A percentile compares a stretch with the other conserved stretches of the same genome.
These are phyloP conservation scores for Cryptomeria japonica DNA, from an alignment of 75 land plant genomes.

Conservation along the genomic window DNA sequence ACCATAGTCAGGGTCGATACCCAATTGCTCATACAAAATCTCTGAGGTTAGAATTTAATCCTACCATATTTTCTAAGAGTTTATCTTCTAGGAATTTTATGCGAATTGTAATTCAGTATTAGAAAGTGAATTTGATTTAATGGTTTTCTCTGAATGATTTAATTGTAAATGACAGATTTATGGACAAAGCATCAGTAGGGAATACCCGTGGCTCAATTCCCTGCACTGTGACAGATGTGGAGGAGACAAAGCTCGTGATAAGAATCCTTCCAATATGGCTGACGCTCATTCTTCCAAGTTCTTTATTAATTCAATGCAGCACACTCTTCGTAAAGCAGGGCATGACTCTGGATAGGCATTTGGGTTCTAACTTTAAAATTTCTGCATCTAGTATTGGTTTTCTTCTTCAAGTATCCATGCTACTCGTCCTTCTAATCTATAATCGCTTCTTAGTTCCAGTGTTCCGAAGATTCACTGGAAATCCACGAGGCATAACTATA, in stretches of 20 bases:
- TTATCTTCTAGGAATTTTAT: not conserved
- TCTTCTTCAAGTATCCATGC: not conserved
- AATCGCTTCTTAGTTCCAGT: slow-evolving; percentile 5
- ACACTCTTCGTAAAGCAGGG: not conserved
- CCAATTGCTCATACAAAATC: slow-evolving; percentile 19
- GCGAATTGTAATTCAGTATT: not conserved
- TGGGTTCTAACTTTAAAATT: no score
- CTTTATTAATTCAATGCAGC: not conserved
- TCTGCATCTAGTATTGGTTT: not conserved
- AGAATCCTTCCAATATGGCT: no score
- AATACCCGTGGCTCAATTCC: not conserved
- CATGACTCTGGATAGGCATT: no score
- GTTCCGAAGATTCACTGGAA: slow-evolving; percentile 33
- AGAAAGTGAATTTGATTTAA: no score
- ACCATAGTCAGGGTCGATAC: no score
- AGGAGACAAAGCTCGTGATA: no score
- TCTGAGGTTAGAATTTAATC: slow-evolving; percentile 34
- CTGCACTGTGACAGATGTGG: not conserved
- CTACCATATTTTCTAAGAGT: not conserved
- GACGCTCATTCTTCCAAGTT: not conserved
- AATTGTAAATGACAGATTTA: no score
- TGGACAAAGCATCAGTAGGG: not conserved
- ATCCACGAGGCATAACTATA: slow-evolving; percentile 36
- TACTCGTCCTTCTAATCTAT: not conserved
- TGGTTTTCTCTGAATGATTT: no score